These are phyloP conservation scores for Phytophthora sansomeana DNA, from an alignment of 352 stramenopile genomes.

Conservation along the genomic window DNA sequence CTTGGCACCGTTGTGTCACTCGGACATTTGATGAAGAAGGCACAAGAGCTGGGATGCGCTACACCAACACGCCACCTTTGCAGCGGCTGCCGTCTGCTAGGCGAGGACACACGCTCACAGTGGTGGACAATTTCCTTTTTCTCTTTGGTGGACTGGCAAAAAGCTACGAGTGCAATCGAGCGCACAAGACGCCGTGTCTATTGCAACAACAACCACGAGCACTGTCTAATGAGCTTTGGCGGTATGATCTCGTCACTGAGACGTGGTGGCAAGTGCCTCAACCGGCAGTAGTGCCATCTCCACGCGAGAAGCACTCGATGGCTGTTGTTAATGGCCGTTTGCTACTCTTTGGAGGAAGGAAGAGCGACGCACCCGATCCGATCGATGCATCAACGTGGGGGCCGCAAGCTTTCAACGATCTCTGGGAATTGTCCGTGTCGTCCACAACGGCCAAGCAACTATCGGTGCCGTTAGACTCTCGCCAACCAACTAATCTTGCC, in stretches of 20 bases:
- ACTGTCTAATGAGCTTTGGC: constrained; percentile 79
- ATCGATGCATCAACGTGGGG: constrained; percentile 36
- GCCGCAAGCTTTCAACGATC: constrained; percentile 51
- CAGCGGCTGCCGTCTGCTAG: constrained; percentile 57
- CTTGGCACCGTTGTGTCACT: constrained; percentile 51
- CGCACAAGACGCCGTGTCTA: constrained; percentile 53
- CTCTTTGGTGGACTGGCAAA: constrained; percentile 69
- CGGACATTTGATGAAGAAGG: constrained; percentile 44
- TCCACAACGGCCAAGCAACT: constrained; percentile 47
- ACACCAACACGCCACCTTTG: constrained; percentile 39
- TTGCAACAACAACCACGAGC: constrained; percentile 18
- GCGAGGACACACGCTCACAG: constrained; percentile 66
- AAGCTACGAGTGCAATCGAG: constrained; percentile 68
- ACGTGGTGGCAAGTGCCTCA: constrained; percentile 59
- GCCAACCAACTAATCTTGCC: constrained; percentile 39
- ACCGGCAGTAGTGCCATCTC: constrained; percentile 21
- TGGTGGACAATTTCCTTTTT: constrained; percentile 58
- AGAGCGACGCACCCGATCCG: constrained; percentile 24
- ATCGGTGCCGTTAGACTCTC: constrained; percentile 44
- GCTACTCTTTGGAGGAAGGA: constrained; percentile 68
- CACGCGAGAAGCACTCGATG: constrained; percentile 72
- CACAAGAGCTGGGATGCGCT: constrained; percentile 42
- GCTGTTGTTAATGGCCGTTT: constrained; percentile 51
- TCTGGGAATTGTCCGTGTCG: constrained; percentile 71
- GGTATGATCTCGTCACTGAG: constrained; percentile 58